A percentile compares a stretch with the other conserved stretches of the same genome.
Conservation (phyloP, 345 rosid species). For the Eutrema japonicum region DNA sequence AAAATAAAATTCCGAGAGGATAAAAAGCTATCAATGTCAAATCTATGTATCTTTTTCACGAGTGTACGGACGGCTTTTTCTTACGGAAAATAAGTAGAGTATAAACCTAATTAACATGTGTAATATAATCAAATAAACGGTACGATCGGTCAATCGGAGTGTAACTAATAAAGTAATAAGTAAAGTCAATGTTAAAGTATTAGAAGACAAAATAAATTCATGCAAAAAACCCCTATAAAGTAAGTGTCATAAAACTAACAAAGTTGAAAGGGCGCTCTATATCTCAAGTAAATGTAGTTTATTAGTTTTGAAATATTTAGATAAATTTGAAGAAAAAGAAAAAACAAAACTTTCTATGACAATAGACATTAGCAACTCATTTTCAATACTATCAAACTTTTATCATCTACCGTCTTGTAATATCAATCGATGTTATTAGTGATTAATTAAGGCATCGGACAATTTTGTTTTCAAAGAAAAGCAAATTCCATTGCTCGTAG, state of each 20-base stretch:
- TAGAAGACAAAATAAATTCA: too few relatives aligned
- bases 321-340: not conserved
- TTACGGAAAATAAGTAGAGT: not conserved
- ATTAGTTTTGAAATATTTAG: not conserved
- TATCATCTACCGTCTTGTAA: conserved; percentile 25
- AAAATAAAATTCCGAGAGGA: conserved; percentile 36
- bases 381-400: not conserved
- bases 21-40: conserved; percentile 40
- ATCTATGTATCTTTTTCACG: conserved; percentile 27
- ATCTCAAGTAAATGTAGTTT: not conserved
- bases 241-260: too few relatives aligned
- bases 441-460: conserved; percentile 38
- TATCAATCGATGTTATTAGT: conserved; percentile 33
- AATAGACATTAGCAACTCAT: conserved; percentile 20
- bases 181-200: too few relatives aligned
- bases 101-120: not conserved
- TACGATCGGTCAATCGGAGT: conserved; percentile 18
- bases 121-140: conserved; percentile 20
- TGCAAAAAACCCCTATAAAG: too few relatives aligned
- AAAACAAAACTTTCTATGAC: not conserved
- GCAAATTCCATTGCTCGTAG: conserved; percentile 55
- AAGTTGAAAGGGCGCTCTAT: too few relatives aligned
- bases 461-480: conserved; percentile 32
- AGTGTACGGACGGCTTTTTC: conserved; percentile 35
- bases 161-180: too few relatives aligned